Evolutionary conservation across 2,329 filamentous ascomycete species (phyloP), one percentile per base, ranked within the genome.

Genomic region (Penicillium sp.): DNA sequence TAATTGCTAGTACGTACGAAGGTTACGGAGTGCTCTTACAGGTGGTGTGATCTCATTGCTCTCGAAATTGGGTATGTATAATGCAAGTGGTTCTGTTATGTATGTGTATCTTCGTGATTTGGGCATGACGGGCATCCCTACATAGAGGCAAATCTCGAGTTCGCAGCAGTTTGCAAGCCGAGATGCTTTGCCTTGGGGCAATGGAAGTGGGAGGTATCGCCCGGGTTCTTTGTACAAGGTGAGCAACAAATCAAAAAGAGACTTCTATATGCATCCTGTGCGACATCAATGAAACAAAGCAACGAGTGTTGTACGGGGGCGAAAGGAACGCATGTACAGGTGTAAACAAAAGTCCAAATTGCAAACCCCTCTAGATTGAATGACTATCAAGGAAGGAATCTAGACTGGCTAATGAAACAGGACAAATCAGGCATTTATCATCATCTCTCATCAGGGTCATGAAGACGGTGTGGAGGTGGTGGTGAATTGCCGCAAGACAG

Each of bases 401-500:
- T 67, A 68, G 65, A 67, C 60, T 70, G 65, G 70, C 68, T 71
- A 72, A 71, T 69, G 49, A 57, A 68, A 68, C 60, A 56, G 45
- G 44, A 51, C 52, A 68, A 65, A 67, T 61, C 60, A 70, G 64
- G 69, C 67, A 72, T 71, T 70, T 71, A 72, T 74, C 72, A 74
- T 75, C 72, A 75, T 75, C 72, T 73, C 72, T 75, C 72, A 74
- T 75, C 72, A 75, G 64, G 68, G 72, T 74, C 71, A 64, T 75
- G 57, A 73, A 72, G 71, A 73, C 71, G 67, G 70, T 73, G 68
- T 73, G 60, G 69, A 71, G 69, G 67, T 71, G 70, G 68, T 72
- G 70, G 68, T 70, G 68, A 67, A 63, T 65, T 67, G 70, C 64
- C 61, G 63, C 65, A 52, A 62, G 60, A 61, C 57, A 55, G 63